phyloP scores from a whole-genome alignment of 2,329 filamentous ascomycete genomes.

The Colletotrichum melonis region DNA sequence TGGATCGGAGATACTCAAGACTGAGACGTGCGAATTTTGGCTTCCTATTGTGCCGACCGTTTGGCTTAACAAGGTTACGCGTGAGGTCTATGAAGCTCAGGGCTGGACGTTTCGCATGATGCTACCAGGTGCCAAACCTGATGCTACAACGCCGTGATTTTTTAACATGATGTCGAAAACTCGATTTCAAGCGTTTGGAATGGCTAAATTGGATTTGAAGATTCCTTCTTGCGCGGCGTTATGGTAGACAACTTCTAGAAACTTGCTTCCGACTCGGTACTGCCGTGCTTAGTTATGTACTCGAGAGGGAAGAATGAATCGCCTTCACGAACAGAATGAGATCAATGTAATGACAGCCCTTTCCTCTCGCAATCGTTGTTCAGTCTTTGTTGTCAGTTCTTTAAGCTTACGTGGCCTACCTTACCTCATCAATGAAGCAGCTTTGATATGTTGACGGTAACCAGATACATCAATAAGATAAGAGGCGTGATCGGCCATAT shows the following conservation, averaged over 20 bases:
- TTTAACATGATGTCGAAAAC: no score
- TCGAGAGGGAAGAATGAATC: not conserved
- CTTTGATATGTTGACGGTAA: no score
- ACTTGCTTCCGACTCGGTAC: not conserved
- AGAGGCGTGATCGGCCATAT: no score
- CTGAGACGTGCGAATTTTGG: constrained; percentile 45
- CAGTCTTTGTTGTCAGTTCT: no score
- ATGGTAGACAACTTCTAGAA: not conserved
- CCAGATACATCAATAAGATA: no score
- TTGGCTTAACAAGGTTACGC: constrained; percentile 44
- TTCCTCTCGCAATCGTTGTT: no score
- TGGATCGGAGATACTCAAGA: constrained; percentile 27
- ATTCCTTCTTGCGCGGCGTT: not conserved
- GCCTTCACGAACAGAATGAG: not conserved
- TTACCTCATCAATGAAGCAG: no score
- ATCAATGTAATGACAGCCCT: no score
- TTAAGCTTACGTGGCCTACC: no score
- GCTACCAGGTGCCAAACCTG: constrained; percentile 43
- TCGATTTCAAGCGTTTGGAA: not conserved
- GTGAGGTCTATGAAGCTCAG: constrained; percentile 39
- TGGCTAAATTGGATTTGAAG: not conserved
- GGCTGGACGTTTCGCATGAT: constrained; percentile 47
- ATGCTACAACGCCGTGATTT: constrained; percentile 16
- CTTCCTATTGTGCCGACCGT: constrained; percentile 43
- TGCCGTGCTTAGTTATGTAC: not conserved